Percentiles rank a stretch among this genome's conserved stretches.
Evolutionary conservation across 352 stramenopile genomes (phyloP).

Genomic region (Pythium sp.): DNA sequence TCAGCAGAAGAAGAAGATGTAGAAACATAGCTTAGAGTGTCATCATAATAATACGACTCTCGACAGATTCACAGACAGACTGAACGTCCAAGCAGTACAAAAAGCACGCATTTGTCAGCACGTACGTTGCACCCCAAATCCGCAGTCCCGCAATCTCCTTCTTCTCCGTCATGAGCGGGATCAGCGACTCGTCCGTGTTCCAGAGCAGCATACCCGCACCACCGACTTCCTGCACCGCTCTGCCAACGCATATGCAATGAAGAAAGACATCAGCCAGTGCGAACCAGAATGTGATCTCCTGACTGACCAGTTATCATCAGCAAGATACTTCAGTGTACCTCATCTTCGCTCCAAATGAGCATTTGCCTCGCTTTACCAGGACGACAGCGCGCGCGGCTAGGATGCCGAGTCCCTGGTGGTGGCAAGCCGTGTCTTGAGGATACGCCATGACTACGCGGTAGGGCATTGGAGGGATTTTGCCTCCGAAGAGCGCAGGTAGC

Average conservation of each 20-base stretch:
- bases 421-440: slow-evolving; percentile 66
- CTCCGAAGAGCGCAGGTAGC: slow-evolving; percentile 55
- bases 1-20: slow-evolving; percentile 14
- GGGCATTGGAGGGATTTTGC: slow-evolving; percentile 41
- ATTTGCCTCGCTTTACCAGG: slow-evolving; percentile 65
- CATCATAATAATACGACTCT: neutral
- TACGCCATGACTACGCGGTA: slow-evolving; percentile 61
- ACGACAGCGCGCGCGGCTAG: slow-evolving; percentile 53
- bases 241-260: slow-evolving; percentile 12
- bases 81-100: neutral
- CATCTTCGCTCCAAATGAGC: slow-evolving; percentile 62
- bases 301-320: too few relatives aligned
- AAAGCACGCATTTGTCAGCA: neutral
- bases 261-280: neutral
- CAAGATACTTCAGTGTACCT: slow-evolving; percentile 26
- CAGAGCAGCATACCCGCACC: slow-evolving; percentile 60
- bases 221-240: slow-evolving; percentile 48
- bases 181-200: slow-evolving; percentile 60
- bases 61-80: neutral
- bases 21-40: neutral
- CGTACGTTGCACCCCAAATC: slow-evolving; percentile 65
- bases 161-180: slow-evolving; percentile 62
- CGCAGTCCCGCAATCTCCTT: slow-evolving; percentile 45
- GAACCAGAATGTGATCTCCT: neutral
- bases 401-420: slow-evolving; percentile 59